Evolutionary conservation across 2,329 filamentous ascomycete species (phyloP), one percentile per base, ranked within the genome.

Genomic region (Epichloe scottii): DNA sequence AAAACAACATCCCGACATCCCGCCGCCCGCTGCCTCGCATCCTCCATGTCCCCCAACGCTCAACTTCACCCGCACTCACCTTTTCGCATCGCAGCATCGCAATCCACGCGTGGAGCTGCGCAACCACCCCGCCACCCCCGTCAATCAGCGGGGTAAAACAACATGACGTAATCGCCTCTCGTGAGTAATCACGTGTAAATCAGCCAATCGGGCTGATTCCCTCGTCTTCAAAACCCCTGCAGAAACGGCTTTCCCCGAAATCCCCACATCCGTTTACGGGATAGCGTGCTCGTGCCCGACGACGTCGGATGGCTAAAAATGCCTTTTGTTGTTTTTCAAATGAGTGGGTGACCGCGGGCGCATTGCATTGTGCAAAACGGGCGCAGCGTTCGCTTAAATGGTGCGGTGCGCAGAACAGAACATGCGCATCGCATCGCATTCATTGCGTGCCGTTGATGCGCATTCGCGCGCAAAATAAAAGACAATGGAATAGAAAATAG

Each of bases 1-100:
- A 23, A 6, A 23, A 23, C 2, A 5, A 23, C 15, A 55, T 59
- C 1, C 84, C 76, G 0, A 69, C 73, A 2, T 26, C 7, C 23
- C 19, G 19, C 19, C 19, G 19, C 19, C 19, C 19, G 3, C 3
- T 19, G 19, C 19, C 2, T 19, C 19, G 23, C 23, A 23, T 7
- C 26, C 26, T 8, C 7, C 26, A 8, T n/a, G n/a, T 26, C 7
- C 7, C 26, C 26, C 26, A 8, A 10, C 26, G 26, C 26, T 10
- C 26, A 30, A 3, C 26, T 8, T 26, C 7, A 26, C 26, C 7
- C 7, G 8, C 7, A 8, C 7, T 26, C 26, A 43, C 17, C 41
- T 7, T 21, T 33, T 17, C 3, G 15, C 46, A n/a, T n/a, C n/a
- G n/a, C n/a, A n/a, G 19, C 3, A 48, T 30, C 23, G n/a, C 5